Percentiles rank a stretch among this genome's conserved stretches.
Conservation (phyloP, 1,139 yeast species). For the Candida neerlandica region DNA sequence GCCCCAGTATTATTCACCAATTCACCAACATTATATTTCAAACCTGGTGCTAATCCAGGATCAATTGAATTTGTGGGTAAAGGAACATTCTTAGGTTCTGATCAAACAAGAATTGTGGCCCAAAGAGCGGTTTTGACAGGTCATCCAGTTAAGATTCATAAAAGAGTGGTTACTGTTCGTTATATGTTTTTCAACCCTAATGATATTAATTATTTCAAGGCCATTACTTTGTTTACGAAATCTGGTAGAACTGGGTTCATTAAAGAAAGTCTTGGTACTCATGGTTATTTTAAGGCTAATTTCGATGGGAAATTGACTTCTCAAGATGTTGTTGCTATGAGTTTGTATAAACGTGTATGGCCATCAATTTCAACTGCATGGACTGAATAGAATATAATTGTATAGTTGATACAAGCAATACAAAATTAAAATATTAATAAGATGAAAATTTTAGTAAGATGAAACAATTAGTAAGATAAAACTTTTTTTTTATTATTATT, state of each 20-base stretch:
- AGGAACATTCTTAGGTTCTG: slow-evolving; percentile 87
- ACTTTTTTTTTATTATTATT: slow-evolving; percentile 1
- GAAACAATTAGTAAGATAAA: neutral
- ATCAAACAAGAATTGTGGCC: slow-evolving; percentile 80
- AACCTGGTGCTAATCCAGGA: slow-evolving; percentile 38
- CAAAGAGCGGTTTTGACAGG: slow-evolving; percentile 92
- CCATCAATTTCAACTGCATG: slow-evolving; percentile 54
- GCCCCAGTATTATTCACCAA: slow-evolving; percentile 88
- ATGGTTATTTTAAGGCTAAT: slow-evolving; percentile 95
- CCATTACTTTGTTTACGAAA: slow-evolving; percentile 90
- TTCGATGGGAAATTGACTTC: slow-evolving; percentile 90
- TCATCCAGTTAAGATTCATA: slow-evolving; percentile 93
- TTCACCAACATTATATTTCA: slow-evolving; percentile 78
- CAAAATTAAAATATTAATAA: no score
- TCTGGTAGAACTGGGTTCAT: slow-evolving; percentile 92
- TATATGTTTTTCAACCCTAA: slow-evolving; percentile 96
- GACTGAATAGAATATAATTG: slow-evolving; percentile 20
- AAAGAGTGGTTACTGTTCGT: slow-evolving; percentile 85
- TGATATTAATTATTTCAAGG: slow-evolving; percentile 88
- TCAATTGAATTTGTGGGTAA: slow-evolving; percentile 75
- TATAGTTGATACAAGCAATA: neutral
- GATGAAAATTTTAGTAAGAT: neutral
- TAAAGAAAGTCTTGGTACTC: slow-evolving; percentile 95
- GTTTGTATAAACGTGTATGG: slow-evolving; percentile 92
- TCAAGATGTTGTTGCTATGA: slow-evolving; percentile 94